Evolutionary conservation across 164 flowering plant species (phyloP), one percentile per base, ranked within the genome.

Genomic region (Annona cherimola): DNA sequence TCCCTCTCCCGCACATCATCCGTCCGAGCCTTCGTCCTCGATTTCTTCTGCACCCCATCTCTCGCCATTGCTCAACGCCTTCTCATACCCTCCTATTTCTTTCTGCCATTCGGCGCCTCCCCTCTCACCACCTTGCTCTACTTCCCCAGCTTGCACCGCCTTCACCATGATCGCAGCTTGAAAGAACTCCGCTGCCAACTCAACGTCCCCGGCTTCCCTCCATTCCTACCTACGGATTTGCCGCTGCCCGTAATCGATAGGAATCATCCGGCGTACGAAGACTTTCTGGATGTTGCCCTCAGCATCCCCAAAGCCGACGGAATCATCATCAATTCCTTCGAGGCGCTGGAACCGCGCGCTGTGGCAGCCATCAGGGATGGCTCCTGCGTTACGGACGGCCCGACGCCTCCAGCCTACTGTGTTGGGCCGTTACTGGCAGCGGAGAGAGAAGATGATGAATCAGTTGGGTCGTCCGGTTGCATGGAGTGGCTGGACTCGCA

Each of bases 121-220:
- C 88, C 40, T 54, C 81, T 16, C 83, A 76, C 68, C 77, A 61
- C 71, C 39, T 65, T 75, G 61, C 71, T 84, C n/a, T 69, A 82
- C 76, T 8, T 78, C 1, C 83, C 87, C 0, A 72, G 68, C 3
- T 46, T 84, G 41, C 81, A 83, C 64, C 3, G 45, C 72, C 73
- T 1, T 67, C 39, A 16, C 39, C 66, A 16, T 39, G 69, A 7
- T 20, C 71, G 20, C 67, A 26, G 75, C 46, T 71, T 81, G 57
- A 77, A 66, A 61, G 81, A 79, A 43, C 61, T 81, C 59, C 3
- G 61, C 35, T 26, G 35, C 35, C 35, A 26, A 26, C 39, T 78
- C 35, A 60, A 79, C 41, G 26, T 87, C 67, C 90, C 90, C 0
- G 87, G 89, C 1, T 8, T 80, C n/a, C 86, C 89, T 0, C 78